Base-by-base conservation (phyloP, 768 basidiomycete genomes). In the Mycena chlorophos region DNA sequence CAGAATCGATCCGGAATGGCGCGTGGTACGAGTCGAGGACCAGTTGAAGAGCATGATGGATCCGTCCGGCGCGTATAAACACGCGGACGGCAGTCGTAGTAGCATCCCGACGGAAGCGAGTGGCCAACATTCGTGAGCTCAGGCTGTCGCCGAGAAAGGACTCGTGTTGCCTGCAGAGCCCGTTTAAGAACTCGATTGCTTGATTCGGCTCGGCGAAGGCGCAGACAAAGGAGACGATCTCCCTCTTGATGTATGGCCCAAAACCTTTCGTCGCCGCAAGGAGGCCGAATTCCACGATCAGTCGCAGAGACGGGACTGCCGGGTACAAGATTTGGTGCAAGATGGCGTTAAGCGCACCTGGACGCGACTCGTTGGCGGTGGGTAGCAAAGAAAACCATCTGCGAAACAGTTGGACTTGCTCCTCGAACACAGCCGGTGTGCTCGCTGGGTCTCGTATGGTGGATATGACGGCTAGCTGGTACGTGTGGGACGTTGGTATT, bases 261-360 rank as follows among this genome's bases (percentile, higher is more conserved):
- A 78, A 78, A 0, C 85, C 85, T 60, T 81, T 84, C 17, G 70
- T 66, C 3, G 77, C 77, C n/a, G 73, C 70, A 3, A 75, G 66
- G 40, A 75, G 51, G 19, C 75, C 80, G 47, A 83, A 79, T 14
- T 66, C 71, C 52, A 74, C 62, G 16, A 81, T 56, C 23, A 81
- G 69, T 1, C 65, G 49, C 23, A 81, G 63, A 10, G 75, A 63
- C 12, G 63, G 63, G n/a, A 71, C 60, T 16, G 75, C 71, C 14
- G 74, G 67, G 16, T 50, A 38, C 16, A 64, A 40, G 57, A 78
- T 63, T 14, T 60, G 47, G 13, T 54, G 31, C 38, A 49, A 45
- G n/a, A 67, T 38, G 27, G 22, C 17, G 25, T 34, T 23, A 29
- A 68, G 66, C 34, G 13, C 26, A 31, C 55, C 47, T 8, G 59